Evolutionary conservation across 345 rosid species (phyloP), one percentile per base, ranked within the genome.

Genomic region (Salix exigua): DNA sequence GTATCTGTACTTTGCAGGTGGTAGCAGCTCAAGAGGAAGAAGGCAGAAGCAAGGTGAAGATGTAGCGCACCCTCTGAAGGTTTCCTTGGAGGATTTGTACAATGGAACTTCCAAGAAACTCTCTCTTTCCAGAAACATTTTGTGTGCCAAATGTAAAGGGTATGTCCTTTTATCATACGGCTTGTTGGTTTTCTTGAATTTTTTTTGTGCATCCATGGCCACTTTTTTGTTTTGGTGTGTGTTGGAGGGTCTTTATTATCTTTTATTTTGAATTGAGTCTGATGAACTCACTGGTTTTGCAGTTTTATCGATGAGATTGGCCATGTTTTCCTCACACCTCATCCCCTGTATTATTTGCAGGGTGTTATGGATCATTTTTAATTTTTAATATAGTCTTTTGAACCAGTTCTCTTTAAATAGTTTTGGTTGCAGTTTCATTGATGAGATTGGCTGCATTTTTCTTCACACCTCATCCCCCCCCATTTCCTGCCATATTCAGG

Each of bases 101-200:
- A 88, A 85, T 77, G 92, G 94, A 46, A 75, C 88, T 12, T 48
- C 86, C 9, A 91, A 86, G 87, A 91, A 89, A 69, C 87, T 89
- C 38, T 89, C 92, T 37, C 88, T 89, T 63, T 83, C 91, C 5
- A 77, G 92, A 71, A 88, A 83, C 33, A 40, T 80, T 37, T 40
- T 91, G 4, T 91, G 94, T 73, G 12, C 85, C 28, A 89, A 86
- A 78, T 91, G 94, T 78, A 86, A 80, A 78, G 92, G 94, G 92
- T 91, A 65, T 40, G 77, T 18, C 16, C 25, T 50, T 65, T 51
- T 25, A 2, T 66, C 44, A 14, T 30, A 14, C 18, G 23, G 13
- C 12, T 40, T 50, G 14, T 28, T 38, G 7, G 3, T 21, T 74
- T 16, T 2, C 69, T 31, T 11, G 38, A 61, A 19, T 35, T 61